Conservation (phyloP, 129 eudicot genomes). For the Centella asiatica region DNA sequence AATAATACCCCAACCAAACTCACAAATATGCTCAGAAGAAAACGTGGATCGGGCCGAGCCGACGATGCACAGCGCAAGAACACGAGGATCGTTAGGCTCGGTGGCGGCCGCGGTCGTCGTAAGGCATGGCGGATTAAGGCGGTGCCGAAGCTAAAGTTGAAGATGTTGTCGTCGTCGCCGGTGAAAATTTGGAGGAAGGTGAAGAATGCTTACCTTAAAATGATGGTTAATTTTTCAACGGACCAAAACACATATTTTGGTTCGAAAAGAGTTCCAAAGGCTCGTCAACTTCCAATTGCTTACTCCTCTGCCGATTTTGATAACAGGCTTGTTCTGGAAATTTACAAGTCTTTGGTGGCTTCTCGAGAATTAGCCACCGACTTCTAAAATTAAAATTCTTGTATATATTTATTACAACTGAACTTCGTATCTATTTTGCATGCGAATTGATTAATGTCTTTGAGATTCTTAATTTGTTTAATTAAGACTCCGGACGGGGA, state of each 20-base stretch:
- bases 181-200: constrained; percentile 36
- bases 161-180: constrained; percentile 25
- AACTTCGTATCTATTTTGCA: too few relatives aligned
- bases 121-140: constrained; percentile 39
- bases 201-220: constrained; percentile 39
- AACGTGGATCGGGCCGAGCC: constrained; percentile 26
- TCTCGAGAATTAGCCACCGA: constrained; percentile 40
- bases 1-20: not conserved
- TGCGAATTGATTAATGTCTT: too few relatives aligned
- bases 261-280: constrained; percentile 25
- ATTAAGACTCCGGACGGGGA: too few relatives aligned
- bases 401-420: too few relatives aligned
- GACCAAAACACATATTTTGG: constrained; percentile 15
- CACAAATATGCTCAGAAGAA: constrained; percentile 17
- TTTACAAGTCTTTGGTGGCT: constrained; percentile 43
- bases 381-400: too few relatives aligned
- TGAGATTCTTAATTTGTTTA: too few relatives aligned
- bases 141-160: constrained; percentile 21
- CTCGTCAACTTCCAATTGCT: constrained; percentile 12
- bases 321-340: constrained; percentile 49
- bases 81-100: constrained; percentile 23
- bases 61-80: constrained; percentile 7
- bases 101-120: constrained; percentile 3
- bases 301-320: constrained; percentile 41
- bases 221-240: constrained; percentile 44